These are phyloP conservation scores for Trichophyton verrucosum DNA, from an alignment of 2,329 filamentous ascomycete species.

Conservation along the genomic window DNA sequence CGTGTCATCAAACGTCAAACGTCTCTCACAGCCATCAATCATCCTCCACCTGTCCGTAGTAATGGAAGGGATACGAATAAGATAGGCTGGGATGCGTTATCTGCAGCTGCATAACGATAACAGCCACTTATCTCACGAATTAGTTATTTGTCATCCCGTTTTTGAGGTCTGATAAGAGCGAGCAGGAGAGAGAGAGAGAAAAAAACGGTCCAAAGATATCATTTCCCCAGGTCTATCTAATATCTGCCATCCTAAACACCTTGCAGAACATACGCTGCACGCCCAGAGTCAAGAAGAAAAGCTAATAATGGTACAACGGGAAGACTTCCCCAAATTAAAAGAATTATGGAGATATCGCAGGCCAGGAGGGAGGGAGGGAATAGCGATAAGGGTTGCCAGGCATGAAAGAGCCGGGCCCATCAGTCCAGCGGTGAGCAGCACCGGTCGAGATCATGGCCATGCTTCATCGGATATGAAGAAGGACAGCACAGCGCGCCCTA, in stretches of 20 bases:
- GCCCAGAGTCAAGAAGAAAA: neutral
- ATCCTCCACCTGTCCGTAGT: too few species aligned
- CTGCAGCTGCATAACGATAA: too few species aligned
- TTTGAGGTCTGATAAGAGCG: neutral
- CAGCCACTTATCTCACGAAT: too few species aligned
- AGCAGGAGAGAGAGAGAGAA: neutral
- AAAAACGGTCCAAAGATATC: neutral
- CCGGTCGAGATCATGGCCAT: neutral
- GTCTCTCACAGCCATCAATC: too few species aligned
- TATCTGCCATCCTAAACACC: neutral
- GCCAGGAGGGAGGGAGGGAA: neutral
- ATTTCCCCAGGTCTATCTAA: neutral
- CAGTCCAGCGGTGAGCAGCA: too few species aligned
- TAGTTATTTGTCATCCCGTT: neutral
- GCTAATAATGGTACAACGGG: neutral
- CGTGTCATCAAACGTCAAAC: too few species aligned
- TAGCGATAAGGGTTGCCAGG: too few species aligned
- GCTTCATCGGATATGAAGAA: neutral
- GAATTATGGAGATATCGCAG: neutral
- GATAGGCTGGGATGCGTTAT: too few species aligned
- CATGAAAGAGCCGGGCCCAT: neutral
- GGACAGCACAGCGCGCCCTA: neutral
- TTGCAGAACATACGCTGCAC: neutral
- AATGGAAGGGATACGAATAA: too few species aligned
- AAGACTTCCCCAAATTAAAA: neutral